phyloP scores from a whole-genome alignment of 1,284 basidiomycete species.

The Rhizoctonia solani region DNA sequence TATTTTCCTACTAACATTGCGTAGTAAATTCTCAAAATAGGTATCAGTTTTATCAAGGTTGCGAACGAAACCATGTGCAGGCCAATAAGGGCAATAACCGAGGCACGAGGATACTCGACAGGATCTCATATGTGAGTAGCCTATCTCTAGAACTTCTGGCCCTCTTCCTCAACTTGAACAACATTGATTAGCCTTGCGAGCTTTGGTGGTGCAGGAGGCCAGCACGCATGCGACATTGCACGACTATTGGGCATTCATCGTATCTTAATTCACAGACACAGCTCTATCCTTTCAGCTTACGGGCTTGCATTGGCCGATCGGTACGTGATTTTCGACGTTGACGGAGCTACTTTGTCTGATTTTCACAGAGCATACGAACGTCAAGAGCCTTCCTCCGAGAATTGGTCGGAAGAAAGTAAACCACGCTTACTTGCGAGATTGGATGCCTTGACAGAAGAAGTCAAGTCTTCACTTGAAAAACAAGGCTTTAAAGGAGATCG shows the following conservation, averaged over 20 bases:
- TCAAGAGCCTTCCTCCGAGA: slow-evolving; percentile 84
- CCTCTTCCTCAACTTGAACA: not conserved
- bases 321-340: slow-evolving; percentile 47
- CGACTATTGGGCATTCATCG: slow-evolving; percentile 79
- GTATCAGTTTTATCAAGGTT: slow-evolving; percentile 81
- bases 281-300: slow-evolving; percentile 87
- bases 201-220: slow-evolving; percentile 91
- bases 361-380: slow-evolving; percentile 70
- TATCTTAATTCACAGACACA: slow-evolving; percentile 84
- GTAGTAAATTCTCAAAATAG: slow-evolving; percentile 33
- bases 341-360: not conserved
- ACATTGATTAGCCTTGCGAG: slow-evolving; percentile 64
- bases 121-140: slow-evolving; percentile 72
- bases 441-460: slow-evolving; percentile 67
- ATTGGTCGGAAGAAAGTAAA: slow-evolving; percentile 63
- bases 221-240: slow-evolving; percentile 89
- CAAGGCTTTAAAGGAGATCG: slow-evolving; percentile 80
- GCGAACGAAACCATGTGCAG: slow-evolving; percentile 93
- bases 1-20: not conserved
- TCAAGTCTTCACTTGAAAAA: slow-evolving; percentile 63
- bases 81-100: slow-evolving; percentile 90
- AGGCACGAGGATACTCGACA: slow-evolving; percentile 85
- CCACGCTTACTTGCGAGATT: slow-evolving; percentile 63
- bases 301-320: slow-evolving; percentile 87
- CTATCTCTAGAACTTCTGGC: not conserved